Evolutionary conservation across 2,329 filamentous ascomycete species (phyloP), one percentile per base, ranked within the genome.

Genomic region (Penicillium sp.): DNA sequence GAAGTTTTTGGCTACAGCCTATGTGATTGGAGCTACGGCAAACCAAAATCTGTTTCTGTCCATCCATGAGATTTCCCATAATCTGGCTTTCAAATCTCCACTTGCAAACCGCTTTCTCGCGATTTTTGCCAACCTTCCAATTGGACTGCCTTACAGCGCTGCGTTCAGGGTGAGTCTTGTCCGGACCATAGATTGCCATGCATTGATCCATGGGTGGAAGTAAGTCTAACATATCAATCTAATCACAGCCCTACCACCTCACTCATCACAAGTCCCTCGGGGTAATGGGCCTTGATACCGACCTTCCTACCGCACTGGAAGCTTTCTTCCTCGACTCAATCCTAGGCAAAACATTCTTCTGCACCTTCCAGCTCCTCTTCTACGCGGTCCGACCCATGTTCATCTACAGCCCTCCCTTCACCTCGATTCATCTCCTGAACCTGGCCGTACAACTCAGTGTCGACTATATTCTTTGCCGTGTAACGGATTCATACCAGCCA

Each of bases 41-140:
- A 98, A 96, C 73, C 92, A 98, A 73, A 98, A 98, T 66, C 78
- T 96, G 34, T 98, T 98, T 72, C 80, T 98, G 28, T 88, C 92
- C 42, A 98, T 98, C 59, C 92, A 98, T 70, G 92, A 98, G 69
- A 96, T 98, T 64, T 94, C 87, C 11, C 92, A 98, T 70, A 98
- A 98, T 62, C 74, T 98, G 47, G 92, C 90, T 23, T 96, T 96
- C 74, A 80, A 79, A 51, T 89, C 80, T 16, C 76, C 85, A 1
- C 62, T 81, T 28, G 82, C 80, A 44, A 98, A 98, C 68, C 76
- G 92, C 13, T 61, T 95, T 35, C 75, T 96, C 49, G 92, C 92
- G 50, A 85, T 98, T 44, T 79, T 95, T 61, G 92, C 92, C 45
- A 98, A 98, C 66, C 71, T 98, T 31, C 92, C 92, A 32, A 98